These are phyloP conservation scores for Porogramme epimiltina DNA, from an alignment of 1,284 basidiomycete species.

Conservation along the genomic window DNA sequence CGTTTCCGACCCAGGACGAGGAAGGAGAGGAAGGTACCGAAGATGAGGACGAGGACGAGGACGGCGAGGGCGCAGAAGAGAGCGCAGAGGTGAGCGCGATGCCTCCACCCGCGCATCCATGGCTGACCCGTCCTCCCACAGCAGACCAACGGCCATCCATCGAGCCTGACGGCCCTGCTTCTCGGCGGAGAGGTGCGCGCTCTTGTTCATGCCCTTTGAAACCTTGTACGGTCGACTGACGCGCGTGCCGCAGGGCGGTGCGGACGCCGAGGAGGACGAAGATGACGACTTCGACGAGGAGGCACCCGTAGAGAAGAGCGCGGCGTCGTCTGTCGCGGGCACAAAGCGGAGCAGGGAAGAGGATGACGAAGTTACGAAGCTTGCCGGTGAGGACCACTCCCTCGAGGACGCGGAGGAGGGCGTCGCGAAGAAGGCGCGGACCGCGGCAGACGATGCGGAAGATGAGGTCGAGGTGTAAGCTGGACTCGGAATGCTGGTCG, in stretches of 20 bases:
- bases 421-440: conserved; percentile 36
- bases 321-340: conserved; percentile 26
- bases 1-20: conserved; percentile 11
- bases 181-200: conserved; percentile 22
- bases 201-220: no score
- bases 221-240: no score
- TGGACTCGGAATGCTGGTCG: no score
- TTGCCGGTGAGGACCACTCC: conserved; percentile 28
- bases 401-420: conserved; percentile 43
- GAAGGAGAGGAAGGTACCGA: conserved; percentile 26
- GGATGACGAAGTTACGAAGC: conserved; percentile 34
- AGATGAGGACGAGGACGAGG: conserved; percentile 28
- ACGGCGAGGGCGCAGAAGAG: conserved; percentile 19
- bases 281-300: conserved; percentile 39
- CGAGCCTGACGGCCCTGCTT: conserved; percentile 29
- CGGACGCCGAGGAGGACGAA: conserved; percentile 21
- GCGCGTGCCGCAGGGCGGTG: conserved; percentile 1
- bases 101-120: background rate
- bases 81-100: conserved; percentile 8
- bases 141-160: conserved; percentile 1
- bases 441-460: conserved; percentile 13
- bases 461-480: conserved; percentile 14
- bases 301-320: conserved; percentile 29
- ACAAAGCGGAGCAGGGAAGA: conserved; percentile 41
- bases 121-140: background rate